Evolutionary conservation across 352 stramenopile species (phyloP), one percentile per base, ranked within the genome.

Genomic region (Phytopythium boreale): DNA sequence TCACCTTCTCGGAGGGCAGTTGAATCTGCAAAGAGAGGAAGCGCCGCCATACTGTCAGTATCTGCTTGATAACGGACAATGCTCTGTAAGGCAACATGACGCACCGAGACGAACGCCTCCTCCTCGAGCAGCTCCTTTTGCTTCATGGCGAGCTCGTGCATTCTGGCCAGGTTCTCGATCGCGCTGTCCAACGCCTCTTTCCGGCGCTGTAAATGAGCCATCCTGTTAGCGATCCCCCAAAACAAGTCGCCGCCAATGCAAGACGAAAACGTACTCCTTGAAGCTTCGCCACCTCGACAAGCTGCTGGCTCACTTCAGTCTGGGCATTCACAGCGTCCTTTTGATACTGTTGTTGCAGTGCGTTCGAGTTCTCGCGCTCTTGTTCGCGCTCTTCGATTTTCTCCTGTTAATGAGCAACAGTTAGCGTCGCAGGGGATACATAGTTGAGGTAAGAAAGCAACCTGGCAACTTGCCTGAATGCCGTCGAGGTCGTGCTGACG

Each of bases 121-220:
- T 92, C 83, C 67, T 93, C 85, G 3, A 93, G 67, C 50, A 92
- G 56, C 15, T 88, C 74, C 22, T 86, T 85, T 56, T 93, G 85
- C 56, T 82, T 84, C 1, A 73, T 82, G 4, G 81, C 82, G 64
- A 90, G 82, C 46, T 67, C 63, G 52, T 92, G 80, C 80, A 92
- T 91, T 11, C 55, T 75, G 12, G 83, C 77, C 8, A 93, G 47
- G 34, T 92, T 82, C 49, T 82, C 70, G 47, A 92, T 86, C 10
- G 83, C 84, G 5, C 77, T 79, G 61, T 87, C 77, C 34, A 93
- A 68, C 10, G 77, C 72, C 70, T 91, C 82, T 77, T 92, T 91
- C 14, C 82, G 85, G 17, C 89, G 44, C 84, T 93, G 47, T 10
- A 31, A 31, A 3, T 11, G 2, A n/a, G 0, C 0, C 0, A 19